Conservation (phyloP, 345 rosid species). For the Hibiscus syriacus region DNA sequence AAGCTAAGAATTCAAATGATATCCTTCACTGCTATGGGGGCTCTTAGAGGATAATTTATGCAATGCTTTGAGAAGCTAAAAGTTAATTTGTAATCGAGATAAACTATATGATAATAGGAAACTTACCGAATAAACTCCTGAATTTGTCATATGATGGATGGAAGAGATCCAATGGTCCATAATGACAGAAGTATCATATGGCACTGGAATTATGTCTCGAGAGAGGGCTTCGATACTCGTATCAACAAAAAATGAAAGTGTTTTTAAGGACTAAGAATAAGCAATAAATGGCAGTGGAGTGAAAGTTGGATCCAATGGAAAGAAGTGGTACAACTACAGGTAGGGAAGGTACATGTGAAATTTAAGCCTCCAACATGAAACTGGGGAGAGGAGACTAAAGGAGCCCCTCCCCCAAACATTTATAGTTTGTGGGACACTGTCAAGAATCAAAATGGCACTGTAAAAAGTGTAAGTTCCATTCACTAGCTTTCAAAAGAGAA, state of each 20-base stretch:
- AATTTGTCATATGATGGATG: background rate
- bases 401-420: background rate
- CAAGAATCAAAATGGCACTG: constrained; percentile 3
- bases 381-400: background rate
- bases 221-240: background rate
- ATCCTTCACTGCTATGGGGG: too few species aligned
- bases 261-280: background rate
- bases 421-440: constrained; percentile 7
- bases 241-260: background rate
- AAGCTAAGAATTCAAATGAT: background rate
- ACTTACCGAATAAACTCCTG: background rate
- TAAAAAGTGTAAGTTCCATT: constrained; percentile 5
- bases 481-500: constrained; percentile 10
- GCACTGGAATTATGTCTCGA: background rate
- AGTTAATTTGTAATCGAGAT: background rate
- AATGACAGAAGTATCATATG: background rate
- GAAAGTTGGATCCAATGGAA: background rate
- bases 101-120: background rate
- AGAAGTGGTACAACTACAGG: background rate
- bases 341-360: background rate
- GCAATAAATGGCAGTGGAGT: background rate
- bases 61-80: background rate
- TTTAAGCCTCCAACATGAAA: background rate
- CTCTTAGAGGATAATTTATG: too few species aligned
- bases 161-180: background rate